phyloP scores from a whole-genome alignment of 495 filamentous ascomycete species.

The Podospora comata region DNA sequence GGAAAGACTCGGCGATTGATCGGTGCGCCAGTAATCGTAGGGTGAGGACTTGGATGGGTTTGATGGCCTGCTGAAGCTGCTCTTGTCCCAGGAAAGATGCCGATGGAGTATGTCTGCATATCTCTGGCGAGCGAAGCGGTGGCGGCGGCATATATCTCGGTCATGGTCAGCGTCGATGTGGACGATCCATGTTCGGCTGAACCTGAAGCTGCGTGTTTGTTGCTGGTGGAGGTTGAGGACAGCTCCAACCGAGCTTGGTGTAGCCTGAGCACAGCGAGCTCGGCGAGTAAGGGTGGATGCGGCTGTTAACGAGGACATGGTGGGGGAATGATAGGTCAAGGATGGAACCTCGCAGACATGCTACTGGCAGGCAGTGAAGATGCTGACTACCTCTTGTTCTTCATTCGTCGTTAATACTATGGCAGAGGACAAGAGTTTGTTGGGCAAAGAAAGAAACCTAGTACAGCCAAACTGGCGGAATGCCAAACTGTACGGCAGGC shows the following conservation, averaged over 20 bases:
- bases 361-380: constrained; percentile 10
- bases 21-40: constrained; percentile 34
- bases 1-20: constrained; percentile 8
- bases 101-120: constrained; percentile 39
- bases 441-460: background rate
- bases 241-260: constrained; percentile 17
- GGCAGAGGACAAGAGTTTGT: background rate
- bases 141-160: constrained; percentile 39
- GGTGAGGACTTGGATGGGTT: constrained; percentile 36
- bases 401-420: constrained; percentile 14
- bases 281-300: constrained; percentile 33
- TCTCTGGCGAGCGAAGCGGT: constrained; percentile 39
- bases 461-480: background rate
- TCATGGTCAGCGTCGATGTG: constrained; percentile 39
- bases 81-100: constrained; percentile 40
- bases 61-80: constrained; percentile 28
- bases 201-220: constrained; percentile 46
- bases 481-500: background rate
- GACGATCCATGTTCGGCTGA: constrained; percentile 42
- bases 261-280: constrained; percentile 25
- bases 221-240: constrained; percentile 28
- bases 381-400: constrained; percentile 23
- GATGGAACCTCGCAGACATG: constrained; percentile 11
- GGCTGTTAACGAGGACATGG: constrained; percentile 37
- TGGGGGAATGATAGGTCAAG: constrained; percentile 11